Evolutionary conservation across 306 rosid species (phyloP).

Genomic region (Castanea crenata): DNA sequence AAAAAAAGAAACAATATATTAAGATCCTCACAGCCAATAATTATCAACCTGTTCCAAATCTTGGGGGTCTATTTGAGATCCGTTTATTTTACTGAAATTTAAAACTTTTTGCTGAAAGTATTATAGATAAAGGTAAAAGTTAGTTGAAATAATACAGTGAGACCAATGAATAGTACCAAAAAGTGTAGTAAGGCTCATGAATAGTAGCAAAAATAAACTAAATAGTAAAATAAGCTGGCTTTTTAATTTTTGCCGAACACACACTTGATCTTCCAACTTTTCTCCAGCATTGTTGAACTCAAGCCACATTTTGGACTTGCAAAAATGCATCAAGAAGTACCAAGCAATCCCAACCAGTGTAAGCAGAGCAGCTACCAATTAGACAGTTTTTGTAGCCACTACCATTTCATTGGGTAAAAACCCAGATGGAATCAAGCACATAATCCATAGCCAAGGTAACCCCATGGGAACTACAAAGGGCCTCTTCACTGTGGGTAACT

Average conservation of each 20-base stretch:
- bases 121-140: no score
- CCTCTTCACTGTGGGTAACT: constrained; percentile 45
- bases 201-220: no score
- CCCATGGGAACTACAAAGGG: constrained; percentile 65
- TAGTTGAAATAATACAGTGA: no score
- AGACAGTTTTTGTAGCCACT: constrained; percentile 45
- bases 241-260: no score
- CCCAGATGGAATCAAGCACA: constrained; percentile 68
- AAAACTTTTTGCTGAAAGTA: no score
- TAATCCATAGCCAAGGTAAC: constrained; percentile 36
- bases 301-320: constrained; percentile 34
- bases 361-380: constrained; percentile 39
- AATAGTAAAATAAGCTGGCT: no score
- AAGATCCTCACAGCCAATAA: not conserved
- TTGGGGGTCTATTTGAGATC: no score
- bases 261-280: not conserved
- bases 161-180: no score
- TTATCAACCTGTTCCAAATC: constrained; percentile 8
- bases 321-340: constrained; percentile 31
- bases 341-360: constrained; percentile 30
- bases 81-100: no score
- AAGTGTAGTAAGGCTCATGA: no score
- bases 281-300: constrained; percentile 20
- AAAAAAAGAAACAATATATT: not conserved
- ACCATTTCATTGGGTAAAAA: constrained; percentile 56